Conservation (phyloP, 495 filamentous ascomycete species). For the Parathielavia hyrcaniae region DNA sequence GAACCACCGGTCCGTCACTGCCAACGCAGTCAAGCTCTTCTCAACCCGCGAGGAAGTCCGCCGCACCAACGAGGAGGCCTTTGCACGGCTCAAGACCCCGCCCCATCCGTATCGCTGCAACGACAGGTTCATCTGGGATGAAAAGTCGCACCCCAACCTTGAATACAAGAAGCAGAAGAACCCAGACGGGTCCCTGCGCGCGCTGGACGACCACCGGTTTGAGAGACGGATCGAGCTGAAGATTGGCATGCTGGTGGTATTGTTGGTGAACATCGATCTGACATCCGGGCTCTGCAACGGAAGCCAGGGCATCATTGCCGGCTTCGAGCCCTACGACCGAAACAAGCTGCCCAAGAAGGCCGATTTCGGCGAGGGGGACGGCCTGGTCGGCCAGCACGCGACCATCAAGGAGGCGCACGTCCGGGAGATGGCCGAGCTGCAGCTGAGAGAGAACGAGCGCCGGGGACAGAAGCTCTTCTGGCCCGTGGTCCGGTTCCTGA, state of each 20-base stretch:
- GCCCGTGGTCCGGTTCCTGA: slow-evolving; percentile 71
- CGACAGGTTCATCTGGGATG: slow-evolving; percentile 50
- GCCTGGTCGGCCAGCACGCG: slow-evolving; percentile 33
- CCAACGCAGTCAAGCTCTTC: slow-evolving; percentile 45
- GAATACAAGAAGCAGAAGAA: slow-evolving; percentile 56
- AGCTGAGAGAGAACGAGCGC: not conserved
- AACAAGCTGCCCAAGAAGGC: slow-evolving; percentile 41
- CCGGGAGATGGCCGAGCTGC: slow-evolving; percentile 26
- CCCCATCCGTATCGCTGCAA: slow-evolving; percentile 63
- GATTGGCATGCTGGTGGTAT: slow-evolving; percentile 82
- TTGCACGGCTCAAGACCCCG: slow-evolving; percentile 33
- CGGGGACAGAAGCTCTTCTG: slow-evolving; percentile 39
- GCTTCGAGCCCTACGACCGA: slow-evolving; percentile 61
- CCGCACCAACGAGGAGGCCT: slow-evolving; percentile 35
- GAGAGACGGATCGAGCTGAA: slow-evolving; percentile 59
- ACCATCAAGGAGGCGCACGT: slow-evolving; percentile 38
- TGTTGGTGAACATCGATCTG: slow-evolving; percentile 85
- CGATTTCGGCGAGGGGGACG: slow-evolving; percentile 16
- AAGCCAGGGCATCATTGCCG: slow-evolving; percentile 73
- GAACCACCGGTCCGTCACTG: slow-evolving; percentile 38
- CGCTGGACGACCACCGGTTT: slow-evolving; percentile 50
- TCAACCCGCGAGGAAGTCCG: slow-evolving; percentile 39
- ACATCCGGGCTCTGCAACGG: slow-evolving; percentile 75
- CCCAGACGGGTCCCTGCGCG: slow-evolving; percentile 60
- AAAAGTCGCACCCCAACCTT: slow-evolving; percentile 57